A percentile compares a stretch with the other conserved stretches of the same genome.
Evolutionary conservation across 2,329 filamentous ascomycete genomes (phyloP).

Genomic region (Ceratocystis destructans): DNA sequence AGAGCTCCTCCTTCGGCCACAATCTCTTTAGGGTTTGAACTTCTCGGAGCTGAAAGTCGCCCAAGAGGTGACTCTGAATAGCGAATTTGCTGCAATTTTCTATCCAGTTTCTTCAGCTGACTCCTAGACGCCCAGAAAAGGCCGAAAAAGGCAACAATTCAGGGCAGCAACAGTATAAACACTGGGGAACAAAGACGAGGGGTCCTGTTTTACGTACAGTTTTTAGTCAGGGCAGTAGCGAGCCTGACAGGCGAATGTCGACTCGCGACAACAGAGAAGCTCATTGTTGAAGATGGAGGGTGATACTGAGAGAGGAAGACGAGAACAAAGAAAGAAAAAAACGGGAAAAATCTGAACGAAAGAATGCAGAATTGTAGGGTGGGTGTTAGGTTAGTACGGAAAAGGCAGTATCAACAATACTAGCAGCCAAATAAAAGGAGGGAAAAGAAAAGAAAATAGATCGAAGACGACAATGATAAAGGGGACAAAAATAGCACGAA

Average conservation of each 20-base stretch:
- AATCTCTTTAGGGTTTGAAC: not conserved
- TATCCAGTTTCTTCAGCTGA: not conserved
- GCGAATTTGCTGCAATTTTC: not conserved
- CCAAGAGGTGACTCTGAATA: not conserved
- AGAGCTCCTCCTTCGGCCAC: not conserved
- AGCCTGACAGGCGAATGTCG: conserved; percentile 15
- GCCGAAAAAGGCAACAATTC: not conserved
- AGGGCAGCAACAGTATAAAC: not conserved
- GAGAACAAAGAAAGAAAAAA: not conserved
- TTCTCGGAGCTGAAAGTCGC: not conserved
- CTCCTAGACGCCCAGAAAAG: not conserved
- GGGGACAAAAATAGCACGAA: not conserved
- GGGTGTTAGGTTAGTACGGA: no score
- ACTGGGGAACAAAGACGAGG: not conserved
- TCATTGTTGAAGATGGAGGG: conserved; percentile 18
- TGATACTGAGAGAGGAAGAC: not conserved
- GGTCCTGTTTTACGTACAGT: conserved; percentile 1
- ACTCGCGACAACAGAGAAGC: conserved; percentile 15
- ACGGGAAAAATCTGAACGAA: not conserved
- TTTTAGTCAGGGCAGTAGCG: not conserved
- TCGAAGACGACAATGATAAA: not conserved
- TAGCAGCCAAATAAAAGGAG: no score
- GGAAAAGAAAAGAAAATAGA: not conserved
- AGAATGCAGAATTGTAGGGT: no score
- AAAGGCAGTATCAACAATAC: no score